Base-by-base conservation (phyloP, 441 rosid genomes). In the Corymbia calophylla region DNA sequence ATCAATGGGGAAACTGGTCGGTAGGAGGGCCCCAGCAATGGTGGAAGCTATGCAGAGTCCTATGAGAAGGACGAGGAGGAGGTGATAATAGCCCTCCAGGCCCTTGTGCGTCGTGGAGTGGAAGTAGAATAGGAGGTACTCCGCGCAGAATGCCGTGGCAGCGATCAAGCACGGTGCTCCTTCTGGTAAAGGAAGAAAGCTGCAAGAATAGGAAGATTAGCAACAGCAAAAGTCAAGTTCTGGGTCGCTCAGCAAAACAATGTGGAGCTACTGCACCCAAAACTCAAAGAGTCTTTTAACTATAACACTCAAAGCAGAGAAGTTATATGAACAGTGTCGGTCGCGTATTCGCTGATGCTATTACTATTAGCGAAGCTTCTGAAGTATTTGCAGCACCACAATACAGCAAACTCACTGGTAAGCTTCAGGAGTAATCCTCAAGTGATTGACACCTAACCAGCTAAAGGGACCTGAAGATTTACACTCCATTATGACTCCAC, bases 91-190 rank as follows among this genome's bases (percentile, higher is more conserved):
- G 32, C 99, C 99, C 92, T 98, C 99, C 1, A 98, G 99, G 89
- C 99, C 99, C 93, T 95, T 96, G 91, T 98, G 99, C 48, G 94
- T 94, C 86, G 99, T 98, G 55, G 99, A 98, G 95, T 98, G 99
- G 88, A 97, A 98, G 95, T 96, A 96, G 93, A 97, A 98, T 87
- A 97, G 95, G 18, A 98, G 94, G 88, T 95, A 94, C 92, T 98
- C 99, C 16, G 99, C 97, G 64, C 94, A 92, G 92, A 98, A 98
- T 88, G 99, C 99, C 73, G 95, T 91, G 17, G 98, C 96, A 44
- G 97, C 98, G 2, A 97, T 92, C 91, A 98, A 91, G 88, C 98
- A 94, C 27, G 96, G 96, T 68, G 95, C 95, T 93, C 93, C 99
- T 87, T 97, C 96, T 25, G 99, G 98, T 92, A 97, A 89, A n/a